Conservation (phyloP, 495 filamentous ascomycete genomes). For the Rusavskia elegans region DNA sequence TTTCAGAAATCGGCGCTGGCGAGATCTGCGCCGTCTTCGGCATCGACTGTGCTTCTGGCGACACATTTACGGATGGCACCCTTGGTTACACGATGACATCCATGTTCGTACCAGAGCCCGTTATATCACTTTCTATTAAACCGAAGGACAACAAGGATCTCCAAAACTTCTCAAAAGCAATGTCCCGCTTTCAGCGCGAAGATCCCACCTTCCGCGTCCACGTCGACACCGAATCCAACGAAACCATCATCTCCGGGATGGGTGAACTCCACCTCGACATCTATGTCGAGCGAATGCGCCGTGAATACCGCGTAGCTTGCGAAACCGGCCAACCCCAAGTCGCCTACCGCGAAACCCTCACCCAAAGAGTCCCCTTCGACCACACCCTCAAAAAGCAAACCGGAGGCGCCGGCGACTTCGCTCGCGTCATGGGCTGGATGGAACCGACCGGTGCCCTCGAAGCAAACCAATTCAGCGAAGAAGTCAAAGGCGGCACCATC, state of each 20-base stretch:
- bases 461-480: conserved; percentile 71
- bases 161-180: conserved; percentile 94
- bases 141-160: conserved; percentile 88
- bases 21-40: conserved; percentile 99
- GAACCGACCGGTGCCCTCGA: conserved; percentile 63
- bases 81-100: conserved; percentile 94
- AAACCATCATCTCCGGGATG: conserved; percentile 98
- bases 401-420: conserved; percentile 91
- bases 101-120: conserved; percentile 97
- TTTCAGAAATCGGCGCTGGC: conserved; percentile 77
- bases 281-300: conserved; percentile 94
- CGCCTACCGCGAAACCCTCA: conserved; percentile 92
- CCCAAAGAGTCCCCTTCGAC: conserved; percentile 62
- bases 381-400: conserved; percentile 92
- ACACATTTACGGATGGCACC: conserved; percentile 91
- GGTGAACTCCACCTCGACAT: conserved; percentile 94
- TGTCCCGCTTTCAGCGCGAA: conserved; percentile 97
- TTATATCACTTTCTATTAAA: conserved; percentile 94
- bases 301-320: conserved; percentile 93
- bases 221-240: conserved; percentile 75
- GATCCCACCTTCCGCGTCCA: conserved; percentile 95
- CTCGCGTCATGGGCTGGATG: conserved; percentile 83
- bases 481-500: conserved; percentile 78
- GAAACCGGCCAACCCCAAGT: conserved; percentile 94
- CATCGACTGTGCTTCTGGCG: conserved; percentile 93